phyloP scores from a whole-genome alignment of 2,329 filamentous ascomycete species.

The Apiospora koreana region DNA sequence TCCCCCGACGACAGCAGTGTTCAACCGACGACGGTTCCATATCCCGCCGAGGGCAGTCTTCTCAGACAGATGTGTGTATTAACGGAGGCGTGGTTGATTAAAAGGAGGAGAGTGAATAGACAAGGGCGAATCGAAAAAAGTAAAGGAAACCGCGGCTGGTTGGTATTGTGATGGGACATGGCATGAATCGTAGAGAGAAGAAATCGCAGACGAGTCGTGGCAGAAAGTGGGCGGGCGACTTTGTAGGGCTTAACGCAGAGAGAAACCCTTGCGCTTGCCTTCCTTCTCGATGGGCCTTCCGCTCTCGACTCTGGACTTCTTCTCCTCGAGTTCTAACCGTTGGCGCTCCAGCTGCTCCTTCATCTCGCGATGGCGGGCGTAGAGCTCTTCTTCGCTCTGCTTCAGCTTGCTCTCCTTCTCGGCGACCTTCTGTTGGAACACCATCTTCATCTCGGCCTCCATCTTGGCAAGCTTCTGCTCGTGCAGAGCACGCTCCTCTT shows the following conservation, averaged over 20 bases:
- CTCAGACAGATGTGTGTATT: conserved; percentile 38
- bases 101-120: conserved; percentile 42
- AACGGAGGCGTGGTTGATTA: conserved; percentile 42
- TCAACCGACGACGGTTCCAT: conserved; percentile 18
- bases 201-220: conserved; percentile 23
- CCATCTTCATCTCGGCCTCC: conserved; percentile 99
- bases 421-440: conserved; percentile 99
- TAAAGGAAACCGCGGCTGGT: conserved; percentile 53
- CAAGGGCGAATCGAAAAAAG: conserved; percentile 44
- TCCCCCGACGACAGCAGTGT: conserved; percentile 21
- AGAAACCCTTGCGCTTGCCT: conserved; percentile 99
- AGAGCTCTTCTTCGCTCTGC: conserved; percentile 98
- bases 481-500: conserved; percentile 96
- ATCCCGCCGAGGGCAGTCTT: conserved; percentile 26
- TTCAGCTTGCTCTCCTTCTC: conserved; percentile 99
- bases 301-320: conserved; percentile 94
- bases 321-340: conserved; percentile 93
- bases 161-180: conserved; percentile 60
- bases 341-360: conserved; percentile 98
- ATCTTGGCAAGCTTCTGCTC: conserved; percentile 99
- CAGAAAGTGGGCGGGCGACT: background rate
- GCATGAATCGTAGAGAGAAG: conserved; percentile 50
- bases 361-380: conserved; percentile 98
- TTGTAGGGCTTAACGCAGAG: conserved; percentile 73
- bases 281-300: conserved; percentile 96